These are phyloP conservation scores for Cercospora zeina DNA, from an alignment of 2,329 filamentous ascomycete species.

Conservation along the genomic window DNA sequence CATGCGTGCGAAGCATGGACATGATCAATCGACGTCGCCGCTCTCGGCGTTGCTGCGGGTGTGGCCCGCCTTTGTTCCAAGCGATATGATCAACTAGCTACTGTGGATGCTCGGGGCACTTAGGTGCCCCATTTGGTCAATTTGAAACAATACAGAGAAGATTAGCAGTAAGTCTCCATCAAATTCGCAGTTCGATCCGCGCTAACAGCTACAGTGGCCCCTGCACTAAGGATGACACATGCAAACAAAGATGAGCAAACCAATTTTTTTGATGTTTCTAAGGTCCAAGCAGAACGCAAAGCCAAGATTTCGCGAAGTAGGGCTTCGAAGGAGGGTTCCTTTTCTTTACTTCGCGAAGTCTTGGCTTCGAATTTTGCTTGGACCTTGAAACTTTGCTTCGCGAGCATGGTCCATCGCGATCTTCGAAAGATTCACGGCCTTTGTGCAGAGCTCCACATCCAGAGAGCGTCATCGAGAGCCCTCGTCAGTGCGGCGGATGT, in stretches of 20 bases:
- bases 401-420: too few relatives aligned
- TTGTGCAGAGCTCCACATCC: too few relatives aligned
- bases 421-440: too few relatives aligned
- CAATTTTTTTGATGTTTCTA: not conserved
- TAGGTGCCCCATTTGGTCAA: too few relatives aligned
- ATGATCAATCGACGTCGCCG: not conserved
- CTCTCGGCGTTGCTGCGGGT: constrained; percentile 7
- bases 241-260: not conserved
- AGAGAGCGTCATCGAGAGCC: too few relatives aligned
- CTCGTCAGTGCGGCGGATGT: too few relatives aligned
- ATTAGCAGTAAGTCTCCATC: constrained; percentile 42
- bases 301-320: too few relatives aligned
- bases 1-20: not conserved
- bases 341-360: too few relatives aligned
- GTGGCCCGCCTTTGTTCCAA: not conserved
- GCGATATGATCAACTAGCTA: too few relatives aligned
- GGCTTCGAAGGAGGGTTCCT: too few relatives aligned
- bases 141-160: constrained; percentile 49
- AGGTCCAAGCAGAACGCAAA: too few relatives aligned
- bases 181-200: constrained; percentile 24
- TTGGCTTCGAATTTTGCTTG: constrained; percentile 1
- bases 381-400: not conserved
- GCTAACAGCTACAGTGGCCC: constrained; percentile 39
- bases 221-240: constrained; percentile 49
- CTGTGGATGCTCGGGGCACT: too few relatives aligned